Evolutionary conservation across 352 stramenopile genomes (phyloP).

Genomic region (Pythium phragmitis): DNA sequence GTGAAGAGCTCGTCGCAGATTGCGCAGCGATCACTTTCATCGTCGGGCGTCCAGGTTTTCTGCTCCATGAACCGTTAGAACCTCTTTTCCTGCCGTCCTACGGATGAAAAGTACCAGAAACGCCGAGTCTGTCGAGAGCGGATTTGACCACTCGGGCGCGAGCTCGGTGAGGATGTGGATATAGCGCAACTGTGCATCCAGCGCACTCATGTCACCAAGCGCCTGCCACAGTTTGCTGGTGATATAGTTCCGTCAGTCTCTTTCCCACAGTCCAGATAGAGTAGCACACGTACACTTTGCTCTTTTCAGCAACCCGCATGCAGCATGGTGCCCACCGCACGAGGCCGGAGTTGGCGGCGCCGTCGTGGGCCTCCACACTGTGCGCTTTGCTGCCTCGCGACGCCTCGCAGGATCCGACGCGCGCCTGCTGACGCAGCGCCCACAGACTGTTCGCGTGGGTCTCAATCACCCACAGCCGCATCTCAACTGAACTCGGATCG

Average conservation of each 20-base stretch:
- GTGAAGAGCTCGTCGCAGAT: conserved; percentile 66
- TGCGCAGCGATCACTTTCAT: conserved; percentile 53
- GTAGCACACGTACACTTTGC: conserved; percentile 38
- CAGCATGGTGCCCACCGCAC: conserved; percentile 36
- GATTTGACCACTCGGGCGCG: conserved; percentile 50
- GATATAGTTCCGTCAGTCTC: background rate
- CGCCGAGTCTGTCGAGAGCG: conserved; percentile 49
- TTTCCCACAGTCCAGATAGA: background rate
- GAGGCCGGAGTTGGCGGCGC: conserved; percentile 10
- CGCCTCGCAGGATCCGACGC: conserved; percentile 57
- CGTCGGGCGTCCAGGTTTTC: conserved; percentile 67
- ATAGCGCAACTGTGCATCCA: conserved; percentile 52
- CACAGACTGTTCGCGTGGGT: conserved; percentile 46
- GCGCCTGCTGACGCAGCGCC: conserved; percentile 57
- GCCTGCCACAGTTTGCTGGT: conserved; percentile 58
- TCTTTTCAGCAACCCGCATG: conserved; percentile 41
- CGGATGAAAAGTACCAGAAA: conserved; percentile 35
- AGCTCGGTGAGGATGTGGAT: conserved; percentile 55
- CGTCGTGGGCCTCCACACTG: conserved; percentile 8
- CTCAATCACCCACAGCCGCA: conserved; percentile 47
- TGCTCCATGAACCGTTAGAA: conserved; percentile 16
- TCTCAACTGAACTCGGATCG: conserved; percentile 47
- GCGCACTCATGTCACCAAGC: conserved; percentile 48
- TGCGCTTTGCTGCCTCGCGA: conserved; percentile 54
- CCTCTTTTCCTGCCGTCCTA: background rate